Evolutionary conservation across 495 filamentous ascomycete species (phyloP).

Genomic region (Xylaria scruposa): DNA sequence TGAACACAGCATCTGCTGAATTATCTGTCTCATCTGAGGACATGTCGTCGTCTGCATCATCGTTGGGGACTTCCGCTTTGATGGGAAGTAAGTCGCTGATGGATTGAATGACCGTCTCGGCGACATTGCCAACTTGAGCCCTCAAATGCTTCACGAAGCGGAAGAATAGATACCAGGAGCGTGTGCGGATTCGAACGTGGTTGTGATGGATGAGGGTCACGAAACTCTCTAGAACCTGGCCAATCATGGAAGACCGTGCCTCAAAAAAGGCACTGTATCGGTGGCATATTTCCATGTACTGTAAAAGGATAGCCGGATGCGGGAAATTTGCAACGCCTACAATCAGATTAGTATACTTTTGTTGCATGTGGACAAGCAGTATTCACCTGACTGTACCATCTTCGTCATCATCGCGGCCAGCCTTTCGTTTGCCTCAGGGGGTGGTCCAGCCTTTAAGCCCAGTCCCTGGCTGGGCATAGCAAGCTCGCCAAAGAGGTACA

Average conservation of each 20-base stretch:
- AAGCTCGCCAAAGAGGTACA: constrained; percentile 94
- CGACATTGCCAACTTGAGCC: constrained; percentile 82
- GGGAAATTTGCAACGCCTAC: constrained; percentile 80
- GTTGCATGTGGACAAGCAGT: neutral
- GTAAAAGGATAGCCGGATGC: constrained; percentile 89
- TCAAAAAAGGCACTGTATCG: constrained; percentile 95
- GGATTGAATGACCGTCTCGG: constrained; percentile 87
- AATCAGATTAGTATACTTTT: constrained; percentile 23
- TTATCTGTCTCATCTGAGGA: constrained; percentile 89
- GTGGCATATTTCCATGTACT: constrained; percentile 98
- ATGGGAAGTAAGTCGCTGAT: constrained; percentile 87
- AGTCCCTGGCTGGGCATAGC: constrained; percentile 84
- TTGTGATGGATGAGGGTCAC: constrained; percentile 87
- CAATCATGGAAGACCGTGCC: constrained; percentile 75
- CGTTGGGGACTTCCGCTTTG: constrained; percentile 81
- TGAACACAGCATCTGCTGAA: constrained; percentile 87
- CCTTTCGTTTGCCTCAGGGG: constrained; percentile 73
- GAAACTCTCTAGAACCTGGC: constrained; percentile 88
- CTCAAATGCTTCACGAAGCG: constrained; percentile 90
- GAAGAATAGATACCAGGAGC: constrained; percentile 97
- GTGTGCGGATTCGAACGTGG: constrained; percentile 79
- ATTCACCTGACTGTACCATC: constrained; percentile 89
- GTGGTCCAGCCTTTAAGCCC: constrained; percentile 80
- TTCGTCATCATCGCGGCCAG: constrained; percentile 89
- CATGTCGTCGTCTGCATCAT: constrained; percentile 86